Evolutionary conservation across 331 rosid species (phyloP).

Genomic region (Quercus lobata): DNA sequence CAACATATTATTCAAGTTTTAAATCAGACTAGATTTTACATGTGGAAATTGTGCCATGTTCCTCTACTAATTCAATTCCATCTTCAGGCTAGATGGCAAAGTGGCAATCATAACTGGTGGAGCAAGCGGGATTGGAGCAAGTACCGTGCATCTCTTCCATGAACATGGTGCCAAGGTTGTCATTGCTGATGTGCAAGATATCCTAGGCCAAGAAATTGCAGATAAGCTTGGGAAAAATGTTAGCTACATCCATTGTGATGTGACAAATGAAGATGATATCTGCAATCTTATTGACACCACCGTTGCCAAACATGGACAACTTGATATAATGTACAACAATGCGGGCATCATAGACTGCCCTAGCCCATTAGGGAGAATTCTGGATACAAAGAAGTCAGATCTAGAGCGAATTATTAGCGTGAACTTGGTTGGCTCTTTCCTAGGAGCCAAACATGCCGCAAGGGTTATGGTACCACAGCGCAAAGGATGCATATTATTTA

Average conservation of each 20-base stretch:
- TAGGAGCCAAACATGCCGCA: conserved; percentile 27
- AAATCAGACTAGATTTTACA: no score
- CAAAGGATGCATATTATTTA: conserved; percentile 22
- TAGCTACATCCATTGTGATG: conserved; percentile 22
- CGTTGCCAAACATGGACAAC: conserved; percentile 7
- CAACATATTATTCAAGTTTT: no score
- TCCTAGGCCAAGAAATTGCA: conserved; percentile 2
- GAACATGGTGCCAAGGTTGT: conserved; percentile 32
- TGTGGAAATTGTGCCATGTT: no score
- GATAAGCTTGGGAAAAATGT: conserved; percentile 5
- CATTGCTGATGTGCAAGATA: conserved; percentile 19
- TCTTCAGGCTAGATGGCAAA: conserved; percentile 14
- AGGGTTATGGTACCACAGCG: conserved; percentile 15
- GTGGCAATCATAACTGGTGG: conserved; percentile 30
- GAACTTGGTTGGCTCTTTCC: conserved; percentile 16
- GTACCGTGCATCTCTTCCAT: conserved; percentile 19
- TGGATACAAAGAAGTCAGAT: background rate
- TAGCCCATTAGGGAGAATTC: background rate
- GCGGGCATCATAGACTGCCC: background rate
- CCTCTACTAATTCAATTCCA: no score
- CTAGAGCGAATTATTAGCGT: conserved; percentile 15
- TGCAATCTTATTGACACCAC: conserved; percentile 12
- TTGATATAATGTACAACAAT: conserved; percentile 34
- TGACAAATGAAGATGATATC: conserved; percentile 19
- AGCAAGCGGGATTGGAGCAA: conserved; percentile 20